phyloP scores from a whole-genome alignment of 306 rosid genomes.

The cucumber (Cucumis sativus) region Cucumber_9930_V3 NC_026659.2:1549001-1549500 shows the following conservation, averaged over 20 bases:
- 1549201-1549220: conserved; percentile 22
- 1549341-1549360: not conserved
- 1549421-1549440: not conserved
- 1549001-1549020: not conserved
- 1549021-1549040: not conserved
- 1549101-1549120: too few relatives aligned
- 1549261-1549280: not conserved
- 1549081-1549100: too few relatives aligned
- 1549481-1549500: not conserved
- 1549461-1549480: not conserved
- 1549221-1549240: not conserved
- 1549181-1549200: conserved; percentile 15
- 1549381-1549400: not conserved
- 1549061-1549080: too few relatives aligned
- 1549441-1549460: not conserved
- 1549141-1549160: not conserved
- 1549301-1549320: conserved; percentile 4
- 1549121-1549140: not conserved
- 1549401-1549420: not conserved
- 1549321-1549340: not conserved
- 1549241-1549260: not conserved
- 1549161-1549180: not conserved
- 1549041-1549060: not conserved
- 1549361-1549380: not conserved
- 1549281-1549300: conserved; percentile 1